Evolutionary conservation across 208 protist species (phyloP).

Genomic region (Trypanosoma congolense): DNA sequence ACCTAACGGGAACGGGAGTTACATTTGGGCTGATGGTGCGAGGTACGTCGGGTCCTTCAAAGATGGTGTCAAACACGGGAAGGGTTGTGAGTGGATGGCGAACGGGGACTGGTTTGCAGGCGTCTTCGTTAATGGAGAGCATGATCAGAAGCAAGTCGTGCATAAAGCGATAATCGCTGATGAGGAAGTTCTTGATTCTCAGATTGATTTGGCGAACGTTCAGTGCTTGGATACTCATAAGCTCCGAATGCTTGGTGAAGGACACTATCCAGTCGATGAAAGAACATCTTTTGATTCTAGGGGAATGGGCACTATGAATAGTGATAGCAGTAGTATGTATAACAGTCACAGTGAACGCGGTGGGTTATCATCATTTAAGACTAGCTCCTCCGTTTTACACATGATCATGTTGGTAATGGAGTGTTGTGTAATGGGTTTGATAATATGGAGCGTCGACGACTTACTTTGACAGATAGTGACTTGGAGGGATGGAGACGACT

Average conservation of each 20-base stretch:
- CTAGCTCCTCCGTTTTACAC: too few species aligned
- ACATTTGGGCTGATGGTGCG: slow-evolving; percentile 73
- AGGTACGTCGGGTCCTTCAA: slow-evolving; percentile 82
- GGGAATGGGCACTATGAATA: slow-evolving; percentile 4
- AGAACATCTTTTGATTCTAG: slow-evolving; percentile 9
- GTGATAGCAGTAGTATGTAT: background rate
- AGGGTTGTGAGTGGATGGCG: slow-evolving; percentile 75
- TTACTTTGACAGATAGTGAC: slow-evolving; percentile 51
- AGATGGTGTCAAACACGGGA: slow-evolving; percentile 78
- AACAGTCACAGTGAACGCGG: background rate
- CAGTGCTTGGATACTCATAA: slow-evolving; percentile 41
- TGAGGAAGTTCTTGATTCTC: slow-evolving; percentile 10
- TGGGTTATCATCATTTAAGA: too few species aligned
- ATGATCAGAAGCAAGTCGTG: slow-evolving; percentile 36
- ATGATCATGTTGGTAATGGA: slow-evolving; percentile 3
- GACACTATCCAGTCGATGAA: slow-evolving; percentile 19
- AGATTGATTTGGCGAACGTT: slow-evolving; percentile 24
- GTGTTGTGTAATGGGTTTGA: background rate
- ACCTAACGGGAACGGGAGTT: slow-evolving; percentile 72
- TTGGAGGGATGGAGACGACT: slow-evolving; percentile 63
- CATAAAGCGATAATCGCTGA: slow-evolving; percentile 30
- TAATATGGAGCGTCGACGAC: background rate
- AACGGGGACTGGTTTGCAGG: slow-evolving; percentile 79
- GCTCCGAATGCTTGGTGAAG: slow-evolving; percentile 29
- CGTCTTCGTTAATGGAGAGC: slow-evolving; percentile 66